Evolutionary conservation across 2,329 filamentous ascomycete species (phyloP).

Genomic region (Neobulgaria alba): DNA sequence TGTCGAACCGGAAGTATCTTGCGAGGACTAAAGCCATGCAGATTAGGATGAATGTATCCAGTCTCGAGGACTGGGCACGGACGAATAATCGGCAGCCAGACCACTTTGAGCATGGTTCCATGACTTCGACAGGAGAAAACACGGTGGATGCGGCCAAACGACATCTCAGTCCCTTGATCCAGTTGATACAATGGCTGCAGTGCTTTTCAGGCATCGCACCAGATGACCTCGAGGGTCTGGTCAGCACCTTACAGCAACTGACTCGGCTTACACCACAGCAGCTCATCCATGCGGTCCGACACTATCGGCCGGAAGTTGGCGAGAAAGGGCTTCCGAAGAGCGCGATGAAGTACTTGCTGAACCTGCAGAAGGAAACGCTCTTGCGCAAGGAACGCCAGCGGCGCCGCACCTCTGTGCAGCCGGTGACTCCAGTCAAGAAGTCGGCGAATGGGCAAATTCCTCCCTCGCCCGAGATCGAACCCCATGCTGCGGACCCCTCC

Average conservation of each 20-base stretch:
- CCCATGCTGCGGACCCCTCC: conserved; percentile 14
- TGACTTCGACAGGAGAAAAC: conserved; percentile 73
- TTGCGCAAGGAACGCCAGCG: conserved; percentile 46
- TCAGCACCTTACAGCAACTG: conserved; percentile 82
- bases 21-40: conserved; percentile 98
- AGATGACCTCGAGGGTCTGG: conserved; percentile 81
- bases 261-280: conserved; percentile 79
- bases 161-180: conserved; percentile 84
- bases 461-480: conserved; percentile 34
- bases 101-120: conserved; percentile 89
- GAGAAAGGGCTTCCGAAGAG: conserved; percentile 87
- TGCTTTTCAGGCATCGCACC: conserved; percentile 85
- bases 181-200: conserved; percentile 93
- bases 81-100: conserved; percentile 90
- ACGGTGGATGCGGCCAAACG: conserved; percentile 76
- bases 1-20: conserved; percentile 91
- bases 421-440: conserved; percentile 31
- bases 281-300: conserved; percentile 81
- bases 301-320: conserved; percentile 90
- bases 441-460: conserved; percentile 37
- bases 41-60: conserved; percentile 97
- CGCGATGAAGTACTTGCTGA: conserved; percentile 76
- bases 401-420: conserved; percentile 31
- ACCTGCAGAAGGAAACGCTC: conserved; percentile 67
- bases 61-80: conserved; percentile 90